Conservation (phyloP, 2,329 filamentous ascomycete species). For the Arthrobotrys conoides region DNA sequence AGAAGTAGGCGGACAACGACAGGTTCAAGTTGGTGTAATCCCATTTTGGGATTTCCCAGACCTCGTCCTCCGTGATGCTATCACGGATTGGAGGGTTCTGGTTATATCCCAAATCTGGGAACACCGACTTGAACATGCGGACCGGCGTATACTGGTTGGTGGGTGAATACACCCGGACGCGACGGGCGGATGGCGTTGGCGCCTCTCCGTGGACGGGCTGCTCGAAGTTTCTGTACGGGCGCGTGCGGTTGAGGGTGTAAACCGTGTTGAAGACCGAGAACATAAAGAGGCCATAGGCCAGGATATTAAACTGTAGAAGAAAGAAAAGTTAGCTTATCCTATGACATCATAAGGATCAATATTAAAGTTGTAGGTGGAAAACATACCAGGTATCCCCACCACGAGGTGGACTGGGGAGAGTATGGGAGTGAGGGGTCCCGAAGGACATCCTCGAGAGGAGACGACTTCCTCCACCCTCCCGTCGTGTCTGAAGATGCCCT, state of each 20-base stretch:
- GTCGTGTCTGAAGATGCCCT: slow-evolving; percentile 79
- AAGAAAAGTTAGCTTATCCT: slow-evolving; percentile 15
- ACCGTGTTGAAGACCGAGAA: slow-evolving; percentile 82
- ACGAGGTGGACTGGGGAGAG: slow-evolving; percentile 1
- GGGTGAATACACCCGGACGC: slow-evolving; percentile 89
- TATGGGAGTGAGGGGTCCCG: slow-evolving; percentile 35
- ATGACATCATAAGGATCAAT: slow-evolving; percentile 21
- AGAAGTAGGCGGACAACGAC: slow-evolving; percentile 89
- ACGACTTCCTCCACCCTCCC: slow-evolving; percentile 68
- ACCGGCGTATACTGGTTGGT: slow-evolving; percentile 84
- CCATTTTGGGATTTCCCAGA: slow-evolving; percentile 96
- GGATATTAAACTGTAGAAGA: slow-evolving; percentile 73
- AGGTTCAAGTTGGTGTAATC: slow-evolving; percentile 89
- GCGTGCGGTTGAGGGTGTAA: slow-evolving; percentile 84
- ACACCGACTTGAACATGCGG: slow-evolving; percentile 77
- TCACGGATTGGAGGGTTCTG: slow-evolving; percentile 72
- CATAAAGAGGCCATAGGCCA: slow-evolving; percentile 78
- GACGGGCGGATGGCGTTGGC: slow-evolving; percentile 85
- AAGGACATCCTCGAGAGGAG: slow-evolving; percentile 83
- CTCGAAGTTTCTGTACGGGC: slow-evolving; percentile 93
- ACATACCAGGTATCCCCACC: slow-evolving; percentile 36
- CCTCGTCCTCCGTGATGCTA: slow-evolving; percentile 80
- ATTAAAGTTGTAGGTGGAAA: slow-evolving; percentile 61
- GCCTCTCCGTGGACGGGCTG: slow-evolving; percentile 78
- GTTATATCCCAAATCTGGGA: slow-evolving; percentile 71